These are phyloP conservation scores for Teratosphaeria zuluensis DNA, from an alignment of 2,329 filamentous ascomycete species.

Conservation along the genomic window DNA sequence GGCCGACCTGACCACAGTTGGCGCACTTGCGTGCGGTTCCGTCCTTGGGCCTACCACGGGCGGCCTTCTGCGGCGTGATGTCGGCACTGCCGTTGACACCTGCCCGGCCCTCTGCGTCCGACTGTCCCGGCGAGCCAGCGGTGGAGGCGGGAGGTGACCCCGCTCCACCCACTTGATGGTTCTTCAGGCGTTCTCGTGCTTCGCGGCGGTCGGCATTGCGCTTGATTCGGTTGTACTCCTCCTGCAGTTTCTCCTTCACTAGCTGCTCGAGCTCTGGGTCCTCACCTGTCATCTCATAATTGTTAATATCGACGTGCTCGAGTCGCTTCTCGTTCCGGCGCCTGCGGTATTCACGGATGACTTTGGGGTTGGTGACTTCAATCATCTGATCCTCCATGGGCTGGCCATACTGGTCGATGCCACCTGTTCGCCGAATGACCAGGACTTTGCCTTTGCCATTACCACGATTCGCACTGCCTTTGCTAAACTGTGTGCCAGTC, in stretches of 20 bases:
- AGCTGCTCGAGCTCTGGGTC: conserved; percentile 55
- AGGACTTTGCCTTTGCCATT: conserved; percentile 47
- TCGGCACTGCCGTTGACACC: conserved; percentile 9
- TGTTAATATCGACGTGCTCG: conserved; percentile 56
- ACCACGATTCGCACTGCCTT: conserved; percentile 33
- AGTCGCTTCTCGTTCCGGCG: conserved; percentile 54
- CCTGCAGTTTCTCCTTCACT: conserved; percentile 48
- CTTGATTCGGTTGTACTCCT: conserved; percentile 73
- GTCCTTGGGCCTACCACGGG: conserved; percentile 49
- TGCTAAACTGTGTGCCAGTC: conserved; percentile 46
- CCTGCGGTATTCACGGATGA: conserved; percentile 82
- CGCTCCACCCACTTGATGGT: conserved; percentile 34
- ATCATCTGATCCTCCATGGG: conserved; percentile 12
- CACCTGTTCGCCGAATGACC: conserved; percentile 59
- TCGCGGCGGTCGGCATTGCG: conserved; percentile 86
- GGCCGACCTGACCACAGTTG: conserved; percentile 91
- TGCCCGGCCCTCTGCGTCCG: conserved; percentile 36
- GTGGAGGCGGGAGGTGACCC: conserved; percentile 35
- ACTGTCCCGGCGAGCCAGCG: conserved; percentile 33
- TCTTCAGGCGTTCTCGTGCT: conserved; percentile 81
- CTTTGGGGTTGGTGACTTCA: conserved; percentile 54
- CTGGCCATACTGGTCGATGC: conserved; percentile 55
- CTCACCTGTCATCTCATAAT: conserved; percentile 51
- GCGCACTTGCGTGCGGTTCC: conserved; percentile 76
- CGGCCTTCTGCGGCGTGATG: conserved; percentile 21